These are phyloP conservation scores for Tylopilus intermedius DNA, from an alignment of 768 basidiomycete genomes.

Conservation along the genomic window DNA sequence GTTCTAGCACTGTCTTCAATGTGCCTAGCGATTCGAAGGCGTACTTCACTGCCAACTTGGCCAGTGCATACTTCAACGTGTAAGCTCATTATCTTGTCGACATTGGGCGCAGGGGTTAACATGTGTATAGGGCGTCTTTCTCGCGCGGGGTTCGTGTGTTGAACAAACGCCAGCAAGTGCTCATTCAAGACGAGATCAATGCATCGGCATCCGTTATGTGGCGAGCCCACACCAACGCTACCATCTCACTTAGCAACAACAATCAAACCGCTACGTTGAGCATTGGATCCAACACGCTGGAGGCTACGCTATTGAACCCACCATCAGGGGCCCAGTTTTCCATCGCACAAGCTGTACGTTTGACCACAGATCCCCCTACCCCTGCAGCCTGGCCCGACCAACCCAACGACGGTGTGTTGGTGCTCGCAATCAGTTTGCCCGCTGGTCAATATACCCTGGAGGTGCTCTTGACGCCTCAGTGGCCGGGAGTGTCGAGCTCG, in stretches of 20 bases:
- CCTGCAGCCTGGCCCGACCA: slow-evolving; percentile 62
- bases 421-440: slow-evolving; percentile 64
- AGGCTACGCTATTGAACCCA: slow-evolving; percentile 62
- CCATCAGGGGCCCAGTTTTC: slow-evolving; percentile 63
- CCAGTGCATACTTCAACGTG: slow-evolving; percentile 70
- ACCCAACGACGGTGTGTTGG: slow-evolving; percentile 71
- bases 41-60: slow-evolving; percentile 74
- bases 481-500: slow-evolving; percentile 64
- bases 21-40: slow-evolving; percentile 67
- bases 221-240: slow-evolving; percentile 97
- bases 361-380: slow-evolving; percentile 55
- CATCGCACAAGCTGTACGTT: slow-evolving; percentile 49
- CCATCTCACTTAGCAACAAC: slow-evolving; percentile 46
- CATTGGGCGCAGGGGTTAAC: slow-evolving; percentile 8
- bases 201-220: slow-evolving; percentile 61
- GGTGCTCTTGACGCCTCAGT: slow-evolving; percentile 92
- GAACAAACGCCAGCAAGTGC: slow-evolving; percentile 81
- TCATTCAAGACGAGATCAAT: slow-evolving; percentile 89
- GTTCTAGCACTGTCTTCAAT: slow-evolving; percentile 74
- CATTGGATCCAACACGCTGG: slow-evolving; percentile 64
- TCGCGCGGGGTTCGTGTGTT: slow-evolving; percentile 81
- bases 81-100: slow-evolving; percentile 35
- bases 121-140: slow-evolving; percentile 52
- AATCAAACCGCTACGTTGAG: slow-evolving; percentile 71
- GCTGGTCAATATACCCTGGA: slow-evolving; percentile 72